Base-by-base conservation (phyloP, 2,329 filamentous ascomycete genomes). In the Zasmidium citrigriseum region DNA sequence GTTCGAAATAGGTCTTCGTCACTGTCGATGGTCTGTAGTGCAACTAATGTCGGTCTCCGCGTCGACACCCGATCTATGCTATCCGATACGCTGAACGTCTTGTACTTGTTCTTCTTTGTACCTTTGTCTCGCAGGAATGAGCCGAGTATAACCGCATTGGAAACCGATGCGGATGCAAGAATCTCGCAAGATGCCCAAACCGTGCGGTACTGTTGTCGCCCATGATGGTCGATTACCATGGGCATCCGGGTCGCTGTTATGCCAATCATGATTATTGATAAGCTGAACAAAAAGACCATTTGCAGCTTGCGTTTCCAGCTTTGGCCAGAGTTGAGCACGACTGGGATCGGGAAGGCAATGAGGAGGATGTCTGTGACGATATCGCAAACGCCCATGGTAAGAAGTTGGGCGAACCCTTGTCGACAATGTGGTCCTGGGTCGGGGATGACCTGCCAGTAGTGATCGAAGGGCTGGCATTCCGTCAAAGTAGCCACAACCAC, bases 81-180 rank as follows among this genome's bases (percentile, higher is more conserved):
- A 63, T 85, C 82, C 41, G 75, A 77, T 2, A 80, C 77, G 16
- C 81, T 85, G 14, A 77, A 69, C 58, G 78, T 72, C 67, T 88
- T 88, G 77, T 90, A 97, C 71, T 91, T 95, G 57, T 83, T 83
- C 76, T 96, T 96, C 80, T 98, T 98, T 44, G 92, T 79, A 23
- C 95, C 95, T 54, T 91, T 85, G 72, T 98, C 93, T 14, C 93
- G 86, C 24, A 98, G 86, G 70, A 98, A 98, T 0, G 93, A 96
- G 12, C 93, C 93, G 2, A 99, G 84, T 1, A 97, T 90, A 20
- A 99, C 82, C 2, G 89, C 88, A 72, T 98, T 99, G 12, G 93
- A 90, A 0, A 96, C 89, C 0, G 87, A 86, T 0, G 93, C 90
- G 4, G 95, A 93, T 52, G 93, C 93, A 1, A 98, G 82, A 7